Base-by-base conservation (phyloP, 139 green algal genomes). In the Chlamydomonas applanata region DNA sequence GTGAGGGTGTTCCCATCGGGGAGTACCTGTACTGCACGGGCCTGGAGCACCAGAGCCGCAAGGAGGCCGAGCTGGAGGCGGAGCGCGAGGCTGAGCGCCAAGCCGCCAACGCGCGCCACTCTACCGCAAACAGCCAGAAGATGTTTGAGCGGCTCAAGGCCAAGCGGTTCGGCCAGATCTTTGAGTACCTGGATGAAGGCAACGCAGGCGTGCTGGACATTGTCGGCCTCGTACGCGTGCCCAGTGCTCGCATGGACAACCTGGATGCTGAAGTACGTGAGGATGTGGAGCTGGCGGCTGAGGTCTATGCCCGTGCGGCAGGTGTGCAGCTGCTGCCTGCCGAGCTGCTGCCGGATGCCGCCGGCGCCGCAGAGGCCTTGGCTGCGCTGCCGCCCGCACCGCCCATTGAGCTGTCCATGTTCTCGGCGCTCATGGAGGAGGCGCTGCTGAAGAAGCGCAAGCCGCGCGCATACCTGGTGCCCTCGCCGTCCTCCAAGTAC, bases 111-210 rank as follows among this genome's bases (percentile, higher is more conserved):
- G 25, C 11, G 4, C 17, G 59, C 17, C 25, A 30, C 33, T 7
- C 19, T 4, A 25, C 72, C 72, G 72, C 27, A 40, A 68, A 40
- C 52, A 91, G 83, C 79, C 60, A 75, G 60, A 27, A 49, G n/a
- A 65, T 95, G 74, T 86, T 92, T 29, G 79, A 82, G 32, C 34
- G 68, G n/a, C 82, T 95, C 19, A 88, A 92, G 68, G 57, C 73
- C 14, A 91, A 93, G 79, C 83, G 91, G 56, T 93, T 95, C 74
- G 72, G 59, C 1, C 87, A 93, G 81, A 89, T 96, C 71, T 96
- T 92, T 74, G 81, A 86, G 27, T 96, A 94, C 79, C 83, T 96
- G 57, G 84, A 85, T 66, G 67, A 65, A 52, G 72, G 60, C 29
- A 70, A 56, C 44, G 45, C 44, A 24, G 81, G 79, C 46, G 19